Evolutionary conservation across 495 filamentous ascomycete genomes (phyloP).

Genomic region (Penicillium malachiteum): DNA sequence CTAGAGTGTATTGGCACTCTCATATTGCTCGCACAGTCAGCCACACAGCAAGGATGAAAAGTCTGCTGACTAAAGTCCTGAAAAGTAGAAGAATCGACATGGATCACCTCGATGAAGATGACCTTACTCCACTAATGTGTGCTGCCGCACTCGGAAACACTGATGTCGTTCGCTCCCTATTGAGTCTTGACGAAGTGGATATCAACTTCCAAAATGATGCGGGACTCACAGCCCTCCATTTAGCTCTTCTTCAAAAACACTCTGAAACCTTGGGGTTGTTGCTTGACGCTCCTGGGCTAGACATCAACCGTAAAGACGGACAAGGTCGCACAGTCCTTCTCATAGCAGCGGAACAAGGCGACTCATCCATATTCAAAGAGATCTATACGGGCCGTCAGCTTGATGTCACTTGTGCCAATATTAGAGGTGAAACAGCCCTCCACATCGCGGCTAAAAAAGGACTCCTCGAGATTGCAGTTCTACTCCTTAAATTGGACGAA

Average conservation of each 20-base stretch:
- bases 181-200: background rate
- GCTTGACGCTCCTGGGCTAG: background rate
- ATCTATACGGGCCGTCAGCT: background rate
- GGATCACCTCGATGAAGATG: background rate
- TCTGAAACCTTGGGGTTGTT: background rate
- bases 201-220: background rate
- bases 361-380: background rate
- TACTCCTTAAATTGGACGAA: background rate
- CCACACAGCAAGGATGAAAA: background rate
- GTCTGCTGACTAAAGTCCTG: background rate
- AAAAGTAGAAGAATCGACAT: background rate
- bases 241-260: background rate
- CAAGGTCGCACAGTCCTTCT: background rate
- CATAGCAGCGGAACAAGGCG: background rate
- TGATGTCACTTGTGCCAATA: background rate
- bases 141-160: background rate
- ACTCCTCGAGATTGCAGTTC: background rate
- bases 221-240: background rate
- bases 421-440: background rate
- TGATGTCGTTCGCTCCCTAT: no score
- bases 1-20: background rate
- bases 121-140: background rate
- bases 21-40: background rate
- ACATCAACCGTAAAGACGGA: background rate
- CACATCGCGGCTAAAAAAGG: background rate